Evolutionary conservation across 257 asterid genomes (phyloP).

Genomic region (Solanum sitiens): DNA sequence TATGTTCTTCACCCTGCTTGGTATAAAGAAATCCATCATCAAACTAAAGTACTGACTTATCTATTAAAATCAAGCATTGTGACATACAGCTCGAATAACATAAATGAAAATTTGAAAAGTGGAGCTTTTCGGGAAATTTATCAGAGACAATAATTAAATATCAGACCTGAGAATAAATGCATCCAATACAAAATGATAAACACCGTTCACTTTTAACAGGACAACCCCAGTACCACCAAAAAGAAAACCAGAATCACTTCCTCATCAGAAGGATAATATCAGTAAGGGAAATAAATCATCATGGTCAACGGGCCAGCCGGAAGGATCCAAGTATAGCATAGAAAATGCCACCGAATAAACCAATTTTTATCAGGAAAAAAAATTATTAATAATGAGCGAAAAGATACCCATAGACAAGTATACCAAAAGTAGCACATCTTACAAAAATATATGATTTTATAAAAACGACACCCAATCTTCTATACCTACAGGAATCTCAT

Average conservation of each 20-base stretch:
- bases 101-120: background rate
- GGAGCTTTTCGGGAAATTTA: background rate
- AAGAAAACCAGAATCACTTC: background rate
- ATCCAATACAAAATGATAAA: background rate
- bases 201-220: background rate
- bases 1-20: conserved; percentile 26
- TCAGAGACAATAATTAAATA: background rate
- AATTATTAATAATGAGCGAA: background rate
- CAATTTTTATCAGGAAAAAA: background rate
- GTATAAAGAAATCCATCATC: background rate
- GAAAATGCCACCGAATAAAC: background rate
- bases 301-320: background rate
- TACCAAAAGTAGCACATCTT: background rate
- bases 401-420: background rate
- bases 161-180: background rate
- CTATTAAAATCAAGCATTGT: background rate
- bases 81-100: background rate
- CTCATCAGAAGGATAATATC: background rate
- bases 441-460: background rate
- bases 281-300: background rate
- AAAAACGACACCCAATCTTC: background rate
- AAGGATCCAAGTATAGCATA: background rate
- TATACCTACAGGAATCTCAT: background rate
- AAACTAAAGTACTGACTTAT: background rate
- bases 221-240: background rate